Base-by-base conservation (phyloP, 1,284 basidiomycete species). In the Sporisorium iseilematis-ciliati region DNA sequence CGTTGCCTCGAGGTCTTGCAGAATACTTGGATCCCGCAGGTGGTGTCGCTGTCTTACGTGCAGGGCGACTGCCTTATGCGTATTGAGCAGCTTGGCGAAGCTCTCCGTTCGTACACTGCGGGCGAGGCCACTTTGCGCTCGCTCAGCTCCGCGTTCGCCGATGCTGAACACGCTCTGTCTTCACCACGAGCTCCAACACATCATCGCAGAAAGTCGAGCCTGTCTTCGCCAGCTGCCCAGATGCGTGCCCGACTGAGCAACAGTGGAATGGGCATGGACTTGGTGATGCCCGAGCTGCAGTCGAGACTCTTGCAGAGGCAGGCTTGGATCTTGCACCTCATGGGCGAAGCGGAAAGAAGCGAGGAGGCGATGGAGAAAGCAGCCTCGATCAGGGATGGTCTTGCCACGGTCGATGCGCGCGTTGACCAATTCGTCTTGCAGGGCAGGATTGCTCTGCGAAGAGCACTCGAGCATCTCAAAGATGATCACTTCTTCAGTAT, bases 401-500 rank as follows among this genome's bases (percentile, higher is more conserved):
- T 64, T 12, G 38, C 46, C 3, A 57, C 57, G 0, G 31, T 58
- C 35, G 65, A 69, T 33, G 60, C 65, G 2, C 68, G 60, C 7
- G 59, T 70, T 14, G 71, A 79, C 12, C 68, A 74, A 12, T 63
- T 65, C 48, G 57, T 79, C 18, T 48, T 77, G 21, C 58, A 73
- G 31, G 78, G 76, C 33, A 66, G 68, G 21, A 68, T 80, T 41
- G 63, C 77, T 5, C 45, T 80, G 23, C 58, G 72, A 12, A 60
- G 66, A 38, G 65, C 75, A 8, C 63, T 75, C n/a, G 57, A 75
- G 7, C 61, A 71, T 49, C 68, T 83, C 43, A 64, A 75, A 35
- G 59, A 42, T 16, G 81, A 83, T 50, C 75, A 73, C 51, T 68
- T 81, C 26, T 75, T 77, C 58, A 79, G 77, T 61, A 70, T 80